phyloP scores from a whole-genome alignment of 2,329 filamentous ascomycete genomes.

The Arachnomyces sp. region DNA sequence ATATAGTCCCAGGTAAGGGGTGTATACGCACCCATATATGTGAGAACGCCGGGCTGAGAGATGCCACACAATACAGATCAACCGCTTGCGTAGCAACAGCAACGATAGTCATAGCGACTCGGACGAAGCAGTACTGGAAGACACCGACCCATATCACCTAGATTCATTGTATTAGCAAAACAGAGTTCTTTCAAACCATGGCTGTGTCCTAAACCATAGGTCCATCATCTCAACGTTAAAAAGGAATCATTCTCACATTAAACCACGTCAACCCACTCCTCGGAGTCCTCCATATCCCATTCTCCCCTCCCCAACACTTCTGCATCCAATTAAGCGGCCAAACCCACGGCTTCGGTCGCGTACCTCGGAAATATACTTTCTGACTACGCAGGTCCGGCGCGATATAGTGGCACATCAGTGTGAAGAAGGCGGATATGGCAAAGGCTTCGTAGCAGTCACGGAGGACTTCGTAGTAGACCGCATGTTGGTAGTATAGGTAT shows the following conservation, averaged over 20 bases:
- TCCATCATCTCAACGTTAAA: no score
- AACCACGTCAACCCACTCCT: conserved; percentile 81
- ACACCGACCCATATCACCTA: conserved; percentile 68
- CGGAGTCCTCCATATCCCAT: conserved; percentile 64
- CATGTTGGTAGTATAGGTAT: conserved; percentile 64
- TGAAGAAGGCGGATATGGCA: conserved; percentile 79
- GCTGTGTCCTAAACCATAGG: no score
- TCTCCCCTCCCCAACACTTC: conserved; percentile 60
- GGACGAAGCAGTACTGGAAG: conserved; percentile 79
- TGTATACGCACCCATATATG: conserved; percentile 63
- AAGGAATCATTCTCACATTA: conserved; percentile 51
- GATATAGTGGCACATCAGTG: conserved; percentile 70
- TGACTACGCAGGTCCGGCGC: conserved; percentile 69
- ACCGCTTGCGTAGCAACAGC: conserved; percentile 64
- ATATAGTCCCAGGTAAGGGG: neutral
- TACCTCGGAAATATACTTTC: conserved; percentile 68
- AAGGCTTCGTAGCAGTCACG: conserved; percentile 86
- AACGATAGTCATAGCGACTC: conserved; percentile 69
- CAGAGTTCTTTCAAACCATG: conserved; percentile 6
- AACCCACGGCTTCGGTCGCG: conserved; percentile 64
- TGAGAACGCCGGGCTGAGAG: conserved; percentile 67
- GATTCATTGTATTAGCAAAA: conserved; percentile 17
- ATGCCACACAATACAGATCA: conserved; percentile 67
- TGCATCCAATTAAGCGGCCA: conserved; percentile 63
- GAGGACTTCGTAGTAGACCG: conserved; percentile 72